Evolutionary conservation across 805 yeast species (phyloP).

Genomic region (Metschnikowia kunwiensis): DNA sequence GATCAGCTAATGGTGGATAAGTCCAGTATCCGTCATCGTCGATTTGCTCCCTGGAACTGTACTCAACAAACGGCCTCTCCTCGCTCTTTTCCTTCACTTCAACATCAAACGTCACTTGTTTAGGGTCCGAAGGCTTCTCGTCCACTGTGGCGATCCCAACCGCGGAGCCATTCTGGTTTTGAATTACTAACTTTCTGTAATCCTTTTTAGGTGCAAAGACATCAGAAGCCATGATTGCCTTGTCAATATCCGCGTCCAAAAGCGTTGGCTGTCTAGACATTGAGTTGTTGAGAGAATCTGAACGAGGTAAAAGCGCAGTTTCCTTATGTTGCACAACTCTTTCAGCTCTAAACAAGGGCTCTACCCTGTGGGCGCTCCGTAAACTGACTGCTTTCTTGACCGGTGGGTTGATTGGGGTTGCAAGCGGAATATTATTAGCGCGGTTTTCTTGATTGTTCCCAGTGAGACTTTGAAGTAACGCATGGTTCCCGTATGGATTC

Average conservation of each 20-base stretch:
- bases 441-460: slow-evolving; percentile 23
- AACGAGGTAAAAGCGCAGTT: slow-evolving; percentile 9
- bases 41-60: slow-evolving; percentile 29
- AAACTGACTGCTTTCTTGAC: slow-evolving; percentile 60
- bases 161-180: slow-evolving; percentile 31
- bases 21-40: slow-evolving; percentile 84
- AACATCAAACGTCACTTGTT: slow-evolving; percentile 33
- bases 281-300: slow-evolving; percentile 7
- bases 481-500: slow-evolving; percentile 78
- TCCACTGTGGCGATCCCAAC: slow-evolving; percentile 1
- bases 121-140: slow-evolving; percentile 19
- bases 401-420: slow-evolving; percentile 18
- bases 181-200: slow-evolving; percentile 53
- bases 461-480: slow-evolving; percentile 53
- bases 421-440: slow-evolving; percentile 23
- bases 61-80: slow-evolving; percentile 17
- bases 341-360: slow-evolving; percentile 46
- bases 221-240: slow-evolving; percentile 66
- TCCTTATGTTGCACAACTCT: slow-evolving; percentile 3
- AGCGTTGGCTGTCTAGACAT: slow-evolving; percentile 5
- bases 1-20: slow-evolving; percentile 67
- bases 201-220: slow-evolving; percentile 63
- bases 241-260: slow-evolving; percentile 45
- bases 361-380: slow-evolving; percentile 53
- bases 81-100: slow-evolving; percentile 6